phyloP scores from a whole-genome alignment of 176 grass and related monocot species.

The Juncus effusus region DNA sequence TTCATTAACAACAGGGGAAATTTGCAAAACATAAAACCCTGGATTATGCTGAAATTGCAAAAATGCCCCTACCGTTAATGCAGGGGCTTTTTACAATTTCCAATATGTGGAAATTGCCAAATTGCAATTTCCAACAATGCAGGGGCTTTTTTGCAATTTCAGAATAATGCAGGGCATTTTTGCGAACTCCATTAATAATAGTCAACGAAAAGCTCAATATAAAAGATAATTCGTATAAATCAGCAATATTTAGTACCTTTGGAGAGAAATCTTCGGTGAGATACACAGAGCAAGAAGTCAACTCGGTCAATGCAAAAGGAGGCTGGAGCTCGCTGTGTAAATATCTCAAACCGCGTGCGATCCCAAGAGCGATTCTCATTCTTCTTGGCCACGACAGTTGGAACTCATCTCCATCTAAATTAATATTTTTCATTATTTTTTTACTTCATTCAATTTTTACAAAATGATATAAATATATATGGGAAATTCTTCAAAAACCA shows the following conservation, averaged over 20 bases:
- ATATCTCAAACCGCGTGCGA: conserved; percentile 65
- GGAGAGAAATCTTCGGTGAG: conserved; percentile 92
- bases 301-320: conserved; percentile 52
- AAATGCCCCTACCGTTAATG: too few species aligned
- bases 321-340: conserved; percentile 84
- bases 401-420: conserved; percentile 67
- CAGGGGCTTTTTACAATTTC: too few species aligned
- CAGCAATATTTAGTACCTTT: conserved; percentile 37
- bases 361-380: conserved; percentile 60
- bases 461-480: too few species aligned
- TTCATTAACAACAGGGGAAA: too few species aligned
- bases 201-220: background rate
- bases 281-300: conserved; percentile 76
- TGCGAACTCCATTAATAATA: background rate
- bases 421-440: background rate
- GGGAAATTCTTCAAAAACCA: too few species aligned
- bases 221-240: conserved; percentile 9
- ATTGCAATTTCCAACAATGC: too few species aligned
- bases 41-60: too few species aligned
- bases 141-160: too few species aligned
- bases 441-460: background rate
- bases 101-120: background rate
- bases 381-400: conserved; percentile 85
- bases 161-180: too few species aligned
- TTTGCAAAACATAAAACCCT: too few species aligned